Base-by-base conservation (phyloP, 2,329 filamentous ascomycete species). In the Fusarium devonianum region DNA sequence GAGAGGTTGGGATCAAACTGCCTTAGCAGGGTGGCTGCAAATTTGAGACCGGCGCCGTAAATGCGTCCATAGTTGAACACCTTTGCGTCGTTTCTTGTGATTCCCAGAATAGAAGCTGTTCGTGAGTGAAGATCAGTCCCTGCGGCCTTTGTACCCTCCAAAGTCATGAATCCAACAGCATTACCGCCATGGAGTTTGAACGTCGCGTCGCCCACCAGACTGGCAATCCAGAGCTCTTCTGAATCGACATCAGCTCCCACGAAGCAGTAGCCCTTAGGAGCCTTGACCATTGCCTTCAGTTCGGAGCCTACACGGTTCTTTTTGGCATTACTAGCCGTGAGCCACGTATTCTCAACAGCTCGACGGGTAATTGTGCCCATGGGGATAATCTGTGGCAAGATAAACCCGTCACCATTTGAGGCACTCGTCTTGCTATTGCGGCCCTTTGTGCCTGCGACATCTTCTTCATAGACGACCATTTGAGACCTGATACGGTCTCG, bases 31-130 rank as follows among this genome's bases (percentile, higher is more conserved):
- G 90, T 95, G 3, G 89, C 86, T 0, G 94, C 94, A 67, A 99
- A 99, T 63, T 92, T 96, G 39, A 97, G 76, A 0, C 94, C 95
- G 4, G 94, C 95, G n/a, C 94, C 95, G 67, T 99, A 99, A 37
- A 99, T 99, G 29, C 95, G 90, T 7, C 95, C 95, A 64, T 99
- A 99, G 70, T 99, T 99, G 79, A 99, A 99, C 1, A 99, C 85
- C 69, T 99, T 99, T 49, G 94, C 94, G 66, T 97, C 86, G 65
- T 97, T 97, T 53, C 94, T 84, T 3, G 91, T 95, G 53, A 99
- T 99, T 6, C 92, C 93, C 2, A 99, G 73, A 48, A 99, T 99
- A 5, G 82, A 81, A 1, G 94, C 95, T 19, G 94, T 99, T 22
- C 93, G 89, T 6, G 92, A 97, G 72, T 99, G 93, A 46, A 97